A percentile compares a stretch with the other conserved stretches of the same genome.
Evolutionary conservation across 1,284 basidiomycete species (phyloP).

Genomic region (Cystobasidiaceae sp.): DNA sequence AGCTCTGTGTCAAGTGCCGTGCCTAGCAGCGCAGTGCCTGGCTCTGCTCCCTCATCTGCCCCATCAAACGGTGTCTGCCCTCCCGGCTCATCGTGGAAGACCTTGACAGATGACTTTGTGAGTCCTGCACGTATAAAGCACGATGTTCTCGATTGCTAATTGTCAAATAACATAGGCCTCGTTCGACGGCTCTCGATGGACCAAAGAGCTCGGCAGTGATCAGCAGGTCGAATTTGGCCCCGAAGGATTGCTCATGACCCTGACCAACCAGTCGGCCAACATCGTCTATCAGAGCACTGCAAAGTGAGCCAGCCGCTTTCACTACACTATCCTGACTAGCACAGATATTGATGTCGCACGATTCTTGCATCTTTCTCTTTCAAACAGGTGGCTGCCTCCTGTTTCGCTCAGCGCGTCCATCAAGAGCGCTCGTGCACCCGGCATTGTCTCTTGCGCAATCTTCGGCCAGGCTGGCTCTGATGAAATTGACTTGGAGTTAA

Average conservation of each 20-base stretch:
- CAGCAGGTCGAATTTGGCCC: conserved; percentile 1
- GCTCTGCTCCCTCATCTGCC: background rate
- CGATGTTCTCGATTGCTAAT: too few species aligned
- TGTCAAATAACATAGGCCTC: background rate
- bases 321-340: background rate
- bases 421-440: conserved; percentile 9
- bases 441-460: conserved; percentile 15
- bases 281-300: background rate
- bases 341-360: background rate
- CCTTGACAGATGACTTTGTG: background rate
- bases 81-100: background rate
- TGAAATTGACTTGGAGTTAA: conserved; percentile 24
- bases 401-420: background rate
- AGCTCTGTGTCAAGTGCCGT: background rate
- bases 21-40: background rate
- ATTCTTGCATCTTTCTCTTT: background rate
- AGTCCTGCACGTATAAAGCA: background rate
- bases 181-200: conserved; percentile 12
- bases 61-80: background rate
- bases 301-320: background rate
- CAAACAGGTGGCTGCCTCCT: conserved; percentile 1
- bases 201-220: background rate
- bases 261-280: background rate
- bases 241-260: conserved; percentile 18
- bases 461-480: conserved; percentile 14